Base-by-base conservation (phyloP, 2,329 filamentous ascomycete species). In the Lomentospora prolificans region DNA sequence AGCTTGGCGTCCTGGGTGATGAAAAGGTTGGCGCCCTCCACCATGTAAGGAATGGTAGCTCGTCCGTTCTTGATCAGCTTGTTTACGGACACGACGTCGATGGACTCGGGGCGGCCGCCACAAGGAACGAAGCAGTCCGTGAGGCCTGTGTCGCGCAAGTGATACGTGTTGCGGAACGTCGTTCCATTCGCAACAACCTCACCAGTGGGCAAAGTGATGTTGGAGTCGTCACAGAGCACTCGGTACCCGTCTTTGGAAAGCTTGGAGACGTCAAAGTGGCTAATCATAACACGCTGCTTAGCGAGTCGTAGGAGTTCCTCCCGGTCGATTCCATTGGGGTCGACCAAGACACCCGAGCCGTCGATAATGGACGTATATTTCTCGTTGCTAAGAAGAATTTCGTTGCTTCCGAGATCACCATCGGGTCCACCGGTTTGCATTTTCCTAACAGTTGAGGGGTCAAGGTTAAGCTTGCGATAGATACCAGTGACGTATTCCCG, bases 1-100 rank as follows among this genome's bases (percentile, higher is more conserved):
- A 97, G 80, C 76, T 97, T 97, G 64, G 92, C 92, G 65, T 99
- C 94, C 72, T 99, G 94, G 0, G 94, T 96, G 73, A 99, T 95
- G 81, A 99, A 99, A 55, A 99, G 78, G 70, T 97, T 99, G 71
- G 94, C 94, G 55, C 94, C 94, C 73, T 99, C 94, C 48, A 99
- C 92, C 55, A 99, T 94, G 74, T 95, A 99, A 1, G 92, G 91
- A 58, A 99, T 87, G 9, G 80, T 82, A 22, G 81, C 79, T 75
- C 95, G 96, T 73, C 91, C 90, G 60, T 96, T 84, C 67, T 86
- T 84, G 71, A 99, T 97, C 60, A 99, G 81, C 69, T 87, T 89
- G 72, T 81, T 86, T 59, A 91, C 92, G 6, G 86, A 89, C 56
- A 89, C 86, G 57, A 97, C 82, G 68, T 99, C 92, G 62, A 99